Evolutionary conservation across 225 moss, liverwort and hornwort species (phyloP), one percentile per base, ranked within the genome.

Genomic region (Ulota crispa): DNA sequence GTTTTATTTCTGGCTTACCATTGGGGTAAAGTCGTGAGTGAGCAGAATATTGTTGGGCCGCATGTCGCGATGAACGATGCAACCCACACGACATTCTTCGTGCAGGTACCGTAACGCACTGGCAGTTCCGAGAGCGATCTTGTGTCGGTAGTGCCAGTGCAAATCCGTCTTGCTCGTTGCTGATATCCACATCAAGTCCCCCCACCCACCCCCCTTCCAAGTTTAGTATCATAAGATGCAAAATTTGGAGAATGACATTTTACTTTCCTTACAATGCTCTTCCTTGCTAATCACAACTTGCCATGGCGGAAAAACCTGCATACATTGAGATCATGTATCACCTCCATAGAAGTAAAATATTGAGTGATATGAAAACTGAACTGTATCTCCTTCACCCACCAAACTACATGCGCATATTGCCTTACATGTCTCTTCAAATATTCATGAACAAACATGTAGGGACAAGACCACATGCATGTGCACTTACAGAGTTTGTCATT

Each of bases 31-130:
- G 76, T 90, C 87, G 69, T 90, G 90, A 14, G 90, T 90, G 68
- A 87, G 76, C 43, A 90, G 59, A 72, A 88, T 90, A 73, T 90
- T 87, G 56, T 88, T 90, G 39, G 87, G 90, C 26, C 90, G 85
- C 85, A 87, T 86, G 42, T 90, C 90, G 15, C 87, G 90, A 75
- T 90, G 90, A 37, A 90, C 87, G 68, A 90, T 88, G 64, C 87
- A 90, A 21, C 89, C 89, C 26, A 87, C 87, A 42, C 90, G 87
- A 79, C 90, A 90, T 68, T 87, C 90, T 80, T 84, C 90, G 43
- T 88, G 90, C 79, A 89, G 59, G 52, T 89, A 87, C 47, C 85
- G 83, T 78, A 90, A 63, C 28, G 85, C 90, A n/a, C 85, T 79
- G 13, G 76, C 87, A 55, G 90, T 79, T 50, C 90, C 87, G 56